Evolutionary conservation across 129 eudicot genomes (phyloP), one percentile per base, ranked within the genome.

Genomic region (Flaveria brownii): DNA sequence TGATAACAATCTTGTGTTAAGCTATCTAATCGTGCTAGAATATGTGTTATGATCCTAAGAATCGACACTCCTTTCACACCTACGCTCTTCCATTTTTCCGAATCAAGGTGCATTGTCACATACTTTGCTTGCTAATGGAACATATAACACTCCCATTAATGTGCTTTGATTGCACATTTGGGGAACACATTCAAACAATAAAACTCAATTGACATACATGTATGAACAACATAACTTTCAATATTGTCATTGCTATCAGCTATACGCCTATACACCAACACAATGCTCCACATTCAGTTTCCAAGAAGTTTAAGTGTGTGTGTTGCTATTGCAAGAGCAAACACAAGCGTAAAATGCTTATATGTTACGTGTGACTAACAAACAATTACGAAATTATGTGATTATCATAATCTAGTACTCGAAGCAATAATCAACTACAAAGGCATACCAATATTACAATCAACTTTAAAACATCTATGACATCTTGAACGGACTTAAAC

Each of bases 401-500:
- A 65, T 54, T 20, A 49, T 45, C 54, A 56, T 28, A 30, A 63
- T 30, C 69, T 63, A 33, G 43, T 33, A 28, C 69, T 4, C 16
- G 2, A 63, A 30, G 13, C 46, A 30, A 30, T 63, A 63, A 51
- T 1, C 50, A 20, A 52, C 75, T 43, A 45, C 23, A 17, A 4
- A 46, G 5, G 5, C 47, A 52, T 56, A 55, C 25, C 18, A 36
- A 64, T 25, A n/a, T 65, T 42, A 68, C 55, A 68, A 63, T 28
- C 7, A 5, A 36, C 68, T n/a, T 20, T 81, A 64, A 16, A 36
- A 83, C 89, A 25, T 71, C 73, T 64, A 89, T 74, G 16, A 92
- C 96, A 82, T 80, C 81, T 47, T 73, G 60, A 6, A 86, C 88
- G 60, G 60, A 56, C 70, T 43, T 86, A 85, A 20, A 49, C 61